Evolutionary conservation across 1,284 basidiomycete genomes (phyloP).

Genomic region (Cutaneotrichosporon cutaneum): DNA sequence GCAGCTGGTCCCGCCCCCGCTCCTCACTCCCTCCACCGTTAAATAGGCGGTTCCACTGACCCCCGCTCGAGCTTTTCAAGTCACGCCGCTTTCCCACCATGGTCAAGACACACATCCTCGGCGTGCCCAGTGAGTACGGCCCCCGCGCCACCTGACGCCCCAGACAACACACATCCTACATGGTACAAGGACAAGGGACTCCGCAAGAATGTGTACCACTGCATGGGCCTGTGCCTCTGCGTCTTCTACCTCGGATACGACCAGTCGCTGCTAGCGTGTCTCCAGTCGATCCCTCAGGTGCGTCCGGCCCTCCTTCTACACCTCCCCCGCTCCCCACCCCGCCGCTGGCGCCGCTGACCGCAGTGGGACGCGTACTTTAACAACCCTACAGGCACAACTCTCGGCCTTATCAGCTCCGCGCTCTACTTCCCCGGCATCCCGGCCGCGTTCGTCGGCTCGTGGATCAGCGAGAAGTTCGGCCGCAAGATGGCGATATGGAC

Average conservation of each 20-base stretch:
- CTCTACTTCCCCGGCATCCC: background rate
- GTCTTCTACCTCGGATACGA: background rate
- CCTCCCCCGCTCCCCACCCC: too few relatives aligned
- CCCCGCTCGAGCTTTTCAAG: too few relatives aligned
- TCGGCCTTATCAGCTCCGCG: background rate
- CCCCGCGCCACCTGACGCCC: background rate
- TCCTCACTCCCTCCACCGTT: too few relatives aligned
- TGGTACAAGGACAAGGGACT: background rate
- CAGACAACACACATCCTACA: background rate
- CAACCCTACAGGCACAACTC: background rate
- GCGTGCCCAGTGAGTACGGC: background rate
- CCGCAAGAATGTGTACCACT: background rate
- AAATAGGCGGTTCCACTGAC: too few relatives aligned
- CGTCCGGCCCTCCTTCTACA: background rate
- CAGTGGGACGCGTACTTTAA: background rate
- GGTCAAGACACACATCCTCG: slow-evolving; percentile 2
- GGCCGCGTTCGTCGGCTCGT: slow-evolving; percentile 39
- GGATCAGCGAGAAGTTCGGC: background rate
- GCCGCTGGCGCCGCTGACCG: background rate
- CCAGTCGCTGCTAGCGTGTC: background rate
- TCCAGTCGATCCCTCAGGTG: background rate
- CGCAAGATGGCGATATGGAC: background rate
- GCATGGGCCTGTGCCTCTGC: background rate
- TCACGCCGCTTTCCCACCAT: background rate
- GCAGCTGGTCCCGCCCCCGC: too few relatives aligned